phyloP scores from a whole-genome alignment of 2,329 filamentous ascomycete species.

The Capronia epimyces region DNA sequence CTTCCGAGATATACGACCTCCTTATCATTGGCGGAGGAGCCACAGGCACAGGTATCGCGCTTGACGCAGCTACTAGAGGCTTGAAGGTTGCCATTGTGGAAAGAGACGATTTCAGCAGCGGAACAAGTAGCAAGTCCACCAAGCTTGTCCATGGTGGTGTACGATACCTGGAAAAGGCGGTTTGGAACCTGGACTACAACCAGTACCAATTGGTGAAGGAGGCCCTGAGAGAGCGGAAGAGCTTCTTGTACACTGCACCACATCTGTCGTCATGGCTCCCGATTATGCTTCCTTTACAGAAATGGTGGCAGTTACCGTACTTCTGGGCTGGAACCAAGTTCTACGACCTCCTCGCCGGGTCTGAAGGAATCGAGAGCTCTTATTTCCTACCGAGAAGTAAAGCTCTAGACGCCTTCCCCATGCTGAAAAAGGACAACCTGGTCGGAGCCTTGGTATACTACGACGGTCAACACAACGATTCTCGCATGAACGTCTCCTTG shows the following conservation, averaged over 20 bases:
- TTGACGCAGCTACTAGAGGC: conserved; percentile 73
- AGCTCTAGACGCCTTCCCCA: conserved; percentile 79
- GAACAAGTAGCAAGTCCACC: conserved; percentile 80
- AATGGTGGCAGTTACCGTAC: conserved; percentile 80
- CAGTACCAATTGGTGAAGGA: conserved; percentile 74
- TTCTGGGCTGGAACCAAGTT: conserved; percentile 68
- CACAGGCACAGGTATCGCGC: conserved; percentile 74
- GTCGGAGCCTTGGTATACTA: conserved; percentile 85
- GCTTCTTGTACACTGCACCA: conserved; percentile 74
- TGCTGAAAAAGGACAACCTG: conserved; percentile 74
- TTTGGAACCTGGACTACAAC: conserved; percentile 77
- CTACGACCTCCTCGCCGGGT: conserved; percentile 79
- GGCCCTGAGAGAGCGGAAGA: conserved; percentile 73
- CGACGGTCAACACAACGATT: conserved; percentile 87
- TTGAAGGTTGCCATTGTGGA: conserved; percentile 78
- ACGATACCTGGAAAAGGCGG: conserved; percentile 76
- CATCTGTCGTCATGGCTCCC: conserved; percentile 75
- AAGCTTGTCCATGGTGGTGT: conserved; percentile 82
- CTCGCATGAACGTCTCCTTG: conserved; percentile 83
- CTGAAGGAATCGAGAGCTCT: conserved; percentile 80
- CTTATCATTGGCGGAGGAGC: conserved; percentile 74
- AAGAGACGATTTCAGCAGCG: conserved; percentile 74
- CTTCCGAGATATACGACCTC: conserved; percentile 61
- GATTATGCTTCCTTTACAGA: conserved; percentile 74
- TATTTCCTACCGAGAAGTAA: conserved; percentile 85